Evolutionary conservation across 2,329 filamentous ascomycete genomes (phyloP), one percentile per base, ranked within the genome.

Genomic region (Trichoderma sp.): DNA sequence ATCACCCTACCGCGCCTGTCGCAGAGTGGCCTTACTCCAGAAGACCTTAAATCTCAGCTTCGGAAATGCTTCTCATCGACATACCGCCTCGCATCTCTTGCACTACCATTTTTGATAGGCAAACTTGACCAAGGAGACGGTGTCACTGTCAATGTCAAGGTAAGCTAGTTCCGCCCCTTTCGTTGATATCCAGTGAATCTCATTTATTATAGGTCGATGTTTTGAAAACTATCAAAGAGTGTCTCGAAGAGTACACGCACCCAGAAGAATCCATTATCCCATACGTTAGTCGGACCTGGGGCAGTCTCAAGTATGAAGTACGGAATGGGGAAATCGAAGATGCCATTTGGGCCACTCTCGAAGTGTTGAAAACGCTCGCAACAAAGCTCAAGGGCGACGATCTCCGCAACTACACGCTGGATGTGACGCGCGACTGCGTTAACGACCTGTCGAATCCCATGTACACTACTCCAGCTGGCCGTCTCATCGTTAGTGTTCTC

Each of bases 291-390:
- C 83, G 85, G 58, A 84, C 89, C 61, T 90, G 88, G 88, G 82
- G 83, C 34, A 87, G 87, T n/a, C 84, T 90, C 61, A 90, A 90
- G 76, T 90, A 89, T 73, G 88, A 90, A 74, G 88, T 90, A 14
- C 86, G 88, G 39, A 89, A 90, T 69, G 88, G 88, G 14, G 88
- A 90, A 72, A 83, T 88, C 9, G 84, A 86, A 72, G 88, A 89
- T 73, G 85, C 84, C 1, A 86, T 89, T 15, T 85, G 88, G 76
- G 85, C 85, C 3, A 89, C 88, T 1, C 79, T 90, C 18, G 85
- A 86, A 60, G 86, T 88, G 4, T 83, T 90, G 67, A 83, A 84
- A 39, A 82, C 85, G 11, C 81, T 89, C 3, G 82, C 86, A 0
- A 81, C 79, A 9, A 81, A 82, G 61, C 80, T 89, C 3, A 81